Base-by-base conservation (phyloP, 176 grass and related monocot species). In the Chrysopogon serrulatus region DNA sequence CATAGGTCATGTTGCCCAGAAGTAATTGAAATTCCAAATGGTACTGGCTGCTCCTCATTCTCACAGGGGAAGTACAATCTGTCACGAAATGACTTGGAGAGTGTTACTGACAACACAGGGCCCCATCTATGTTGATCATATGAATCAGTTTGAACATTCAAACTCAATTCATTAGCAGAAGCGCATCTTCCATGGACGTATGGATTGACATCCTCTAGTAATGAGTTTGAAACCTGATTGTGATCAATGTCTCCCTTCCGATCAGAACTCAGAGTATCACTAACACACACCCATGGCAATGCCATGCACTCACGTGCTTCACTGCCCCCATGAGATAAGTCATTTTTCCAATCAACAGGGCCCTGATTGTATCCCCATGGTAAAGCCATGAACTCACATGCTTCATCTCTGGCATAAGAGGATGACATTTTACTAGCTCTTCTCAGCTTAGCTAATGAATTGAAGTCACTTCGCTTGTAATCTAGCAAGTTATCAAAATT, bases 141-240 rank as follows among this genome's bases (percentile, higher is more conserved):
- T 61, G 79, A 42, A 49, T 33, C 59, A 62, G n/a, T 68, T 75
- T 88, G 67, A 86, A 85, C 54, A 63, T 74, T 82, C 63, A 72
- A 77, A 34, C 40, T 74, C 74, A 79, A 79, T 65, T 82, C 74
- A 74, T 67, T 79, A 76, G 42, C 68, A 36, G 49, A 88, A 63
- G 49, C n/a, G 42, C 65, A 7, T 78, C 32, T 77, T 28, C 72
- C 39, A 23, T 49, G 23, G 35, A 42, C 30, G 51, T 40, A 61
- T 54, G 67, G 87, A 87, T 90, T 39, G 9, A 44, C 78, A 71
- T 82, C 80, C 51, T 92, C 79, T 45, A 89, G 74, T 42, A 80
- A 79, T 26, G 79, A 61, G 60, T 84, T 81, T 57, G 87, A 78
- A 80, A 76, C 41, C 75, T 73, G 80, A 54, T 77, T 83, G 73